Conservation (phyloP, 2,329 filamentous ascomycete species). For the Dothideomycetes sp. region DNA sequence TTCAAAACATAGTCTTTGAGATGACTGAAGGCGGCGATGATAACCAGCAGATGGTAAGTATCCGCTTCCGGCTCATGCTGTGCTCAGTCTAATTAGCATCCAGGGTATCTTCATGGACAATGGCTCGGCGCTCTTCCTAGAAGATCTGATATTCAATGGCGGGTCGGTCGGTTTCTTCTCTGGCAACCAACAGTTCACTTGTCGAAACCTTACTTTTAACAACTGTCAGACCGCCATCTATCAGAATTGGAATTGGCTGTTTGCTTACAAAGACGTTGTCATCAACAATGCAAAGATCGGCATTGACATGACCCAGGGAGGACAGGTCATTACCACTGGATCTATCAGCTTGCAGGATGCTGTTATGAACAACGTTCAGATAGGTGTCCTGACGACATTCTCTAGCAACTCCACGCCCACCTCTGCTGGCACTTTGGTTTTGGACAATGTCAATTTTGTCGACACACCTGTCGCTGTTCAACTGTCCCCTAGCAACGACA, state of each 20-base stretch:
- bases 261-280: slow-evolving; percentile 65
- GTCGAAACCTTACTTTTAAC: slow-evolving; percentile 73
- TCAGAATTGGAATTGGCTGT: slow-evolving; percentile 90
- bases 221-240: slow-evolving; percentile 73
- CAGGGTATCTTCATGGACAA: slow-evolving; percentile 55
- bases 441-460: slow-evolving; percentile 73
- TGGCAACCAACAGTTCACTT: slow-evolving; percentile 81
- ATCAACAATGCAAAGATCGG: slow-evolving; percentile 53
- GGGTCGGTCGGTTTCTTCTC: slow-evolving; percentile 70
- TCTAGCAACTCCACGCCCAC: slow-evolving; percentile 44
- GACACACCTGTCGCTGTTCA: slow-evolving; percentile 57
- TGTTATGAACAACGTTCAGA: slow-evolving; percentile 56
- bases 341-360: slow-evolving; percentile 66
- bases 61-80: neutral
- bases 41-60: slow-evolving; percentile 14
- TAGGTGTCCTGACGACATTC: slow-evolving; percentile 61
- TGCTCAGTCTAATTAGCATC: neutral
- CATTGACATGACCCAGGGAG: slow-evolving; percentile 60
- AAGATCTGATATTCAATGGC: slow-evolving; percentile 74
- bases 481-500: slow-evolving; percentile 38
- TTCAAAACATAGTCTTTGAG: slow-evolving; percentile 50
- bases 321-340: slow-evolving; percentile 54
- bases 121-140: slow-evolving; percentile 66
- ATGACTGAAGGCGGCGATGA: slow-evolving; percentile 28
- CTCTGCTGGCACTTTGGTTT: slow-evolving; percentile 62